A percentile compares a stretch with the other conserved stretches of the same genome.
These are phyloP conservation scores for Tricholoma furcatifolium DNA, from an alignment of 768 basidiomycete genomes.

Conservation along the genomic window DNA sequence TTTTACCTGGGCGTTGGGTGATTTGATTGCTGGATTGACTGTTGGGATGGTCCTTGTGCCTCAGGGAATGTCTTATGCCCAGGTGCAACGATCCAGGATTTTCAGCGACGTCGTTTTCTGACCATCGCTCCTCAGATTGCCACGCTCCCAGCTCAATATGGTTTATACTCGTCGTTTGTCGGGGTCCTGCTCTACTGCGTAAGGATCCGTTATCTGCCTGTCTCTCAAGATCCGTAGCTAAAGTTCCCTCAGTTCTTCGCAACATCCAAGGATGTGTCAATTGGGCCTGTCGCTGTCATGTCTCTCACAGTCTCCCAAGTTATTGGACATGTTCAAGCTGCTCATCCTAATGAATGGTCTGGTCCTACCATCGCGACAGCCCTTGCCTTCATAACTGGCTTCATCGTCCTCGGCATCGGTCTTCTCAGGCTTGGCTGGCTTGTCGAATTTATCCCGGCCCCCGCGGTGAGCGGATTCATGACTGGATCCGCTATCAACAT, in stretches of 20 bases:
- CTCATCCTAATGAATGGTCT: slow-evolving; percentile 56
- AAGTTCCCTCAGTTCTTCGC: slow-evolving; percentile 72
- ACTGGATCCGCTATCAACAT: slow-evolving; percentile 97
- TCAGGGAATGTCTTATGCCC: slow-evolving; percentile 89
- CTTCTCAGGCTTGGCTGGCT: slow-evolving; percentile 90
- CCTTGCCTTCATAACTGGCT: slow-evolving; percentile 84
- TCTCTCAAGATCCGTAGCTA: background rate
- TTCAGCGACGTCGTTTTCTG: background rate
- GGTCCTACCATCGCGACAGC: slow-evolving; percentile 79
- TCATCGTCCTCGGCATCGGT: slow-evolving; percentile 89
- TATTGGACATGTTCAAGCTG: slow-evolving; percentile 59
- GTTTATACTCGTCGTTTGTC: slow-evolving; percentile 92
- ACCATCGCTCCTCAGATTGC: slow-evolving; percentile 56
- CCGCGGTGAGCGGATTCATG: slow-evolving; percentile 91
- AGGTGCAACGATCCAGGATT: slow-evolving; percentile 35
- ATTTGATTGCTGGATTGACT: slow-evolving; percentile 87
- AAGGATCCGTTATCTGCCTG: slow-evolving; percentile 20
- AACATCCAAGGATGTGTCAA: slow-evolving; percentile 98
- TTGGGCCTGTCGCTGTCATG: slow-evolving; percentile 99
- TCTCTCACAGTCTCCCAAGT: slow-evolving; percentile 84
- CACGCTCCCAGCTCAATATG: slow-evolving; percentile 81
- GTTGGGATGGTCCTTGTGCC: slow-evolving; percentile 96
- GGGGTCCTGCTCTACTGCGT: slow-evolving; percentile 85
- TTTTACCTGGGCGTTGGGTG: slow-evolving; percentile 78
- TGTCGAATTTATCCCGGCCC: slow-evolving; percentile 89